These are phyloP conservation scores for Tremella mesenterica DNA, from an alignment of 768 basidiomycete species.

Conservation along the genomic window DNA sequence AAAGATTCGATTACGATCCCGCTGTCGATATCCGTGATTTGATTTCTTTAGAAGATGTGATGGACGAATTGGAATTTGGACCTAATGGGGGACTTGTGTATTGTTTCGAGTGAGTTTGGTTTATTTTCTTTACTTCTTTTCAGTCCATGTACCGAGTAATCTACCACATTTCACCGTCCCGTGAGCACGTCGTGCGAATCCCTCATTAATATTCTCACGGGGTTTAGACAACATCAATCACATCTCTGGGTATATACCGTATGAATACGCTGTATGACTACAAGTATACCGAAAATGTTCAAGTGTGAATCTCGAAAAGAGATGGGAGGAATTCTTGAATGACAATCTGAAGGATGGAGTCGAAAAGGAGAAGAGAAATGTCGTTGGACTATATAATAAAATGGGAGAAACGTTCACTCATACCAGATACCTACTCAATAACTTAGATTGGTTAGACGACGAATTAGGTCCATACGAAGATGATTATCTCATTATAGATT, in stretches of 20 bases:
- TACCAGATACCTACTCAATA: conserved; percentile 90
- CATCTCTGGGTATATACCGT: too few relatives aligned
- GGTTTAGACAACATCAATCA: too few relatives aligned
- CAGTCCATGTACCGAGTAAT: too few relatives aligned
- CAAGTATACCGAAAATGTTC: too few relatives aligned
- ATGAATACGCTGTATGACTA: too few relatives aligned
- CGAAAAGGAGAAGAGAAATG: too few relatives aligned
- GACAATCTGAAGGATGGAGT: too few relatives aligned
- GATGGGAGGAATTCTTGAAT: background rate
- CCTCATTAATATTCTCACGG: too few relatives aligned
- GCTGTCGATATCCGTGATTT: conserved; percentile 88
- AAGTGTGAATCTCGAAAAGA: background rate
- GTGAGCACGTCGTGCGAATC: too few relatives aligned
- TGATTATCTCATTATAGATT: conserved; percentile 61
- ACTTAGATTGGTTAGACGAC: conserved; percentile 98
- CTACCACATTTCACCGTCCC: too few relatives aligned
- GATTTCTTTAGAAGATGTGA: conserved; percentile 86
- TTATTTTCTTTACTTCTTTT: too few relatives aligned
- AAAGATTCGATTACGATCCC: conserved; percentile 85
- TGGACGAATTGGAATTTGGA: conserved; percentile 87
- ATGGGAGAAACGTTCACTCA: too few relatives aligned
- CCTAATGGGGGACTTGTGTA: conserved; percentile 96
- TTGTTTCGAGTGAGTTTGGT: conserved; percentile 85
- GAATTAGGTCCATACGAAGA: conserved; percentile 89
- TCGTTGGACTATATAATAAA: background rate